Evolutionary conservation across 2,329 filamentous ascomycete species (phyloP).

Genomic region (Cephalotrichum gorgonifer): DNA sequence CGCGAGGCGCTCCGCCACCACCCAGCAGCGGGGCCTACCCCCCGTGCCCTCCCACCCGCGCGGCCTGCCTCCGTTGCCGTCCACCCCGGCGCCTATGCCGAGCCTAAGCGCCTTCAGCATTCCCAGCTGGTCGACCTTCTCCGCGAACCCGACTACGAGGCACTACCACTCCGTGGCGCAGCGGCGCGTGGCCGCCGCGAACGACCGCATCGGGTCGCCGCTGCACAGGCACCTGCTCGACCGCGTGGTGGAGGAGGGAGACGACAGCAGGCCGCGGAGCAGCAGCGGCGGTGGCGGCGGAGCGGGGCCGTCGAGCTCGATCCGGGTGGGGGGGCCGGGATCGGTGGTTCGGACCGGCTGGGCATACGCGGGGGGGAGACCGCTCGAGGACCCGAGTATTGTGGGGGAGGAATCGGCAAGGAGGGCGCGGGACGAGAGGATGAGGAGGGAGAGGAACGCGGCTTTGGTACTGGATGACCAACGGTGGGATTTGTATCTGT

Average conservation of each 20-base stretch:
- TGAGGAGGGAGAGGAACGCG: slow-evolving; percentile 44
- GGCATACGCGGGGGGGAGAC: slow-evolving; percentile 16
- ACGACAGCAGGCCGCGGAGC: not conserved
- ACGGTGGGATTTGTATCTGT: slow-evolving; percentile 50
- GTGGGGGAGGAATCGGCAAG: slow-evolving; percentile 57
- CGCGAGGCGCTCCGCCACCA: slow-evolving; percentile 8
- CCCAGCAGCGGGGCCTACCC: slow-evolving; percentile 18
- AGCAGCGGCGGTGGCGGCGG: not conserved
- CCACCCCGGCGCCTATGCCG: slow-evolving; percentile 25
- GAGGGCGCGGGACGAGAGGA: slow-evolving; percentile 43
- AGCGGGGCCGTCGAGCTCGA: slow-evolving; percentile 17
- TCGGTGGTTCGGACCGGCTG: not conserved
- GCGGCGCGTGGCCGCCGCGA: slow-evolving; percentile 42
- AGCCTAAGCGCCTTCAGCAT: slow-evolving; percentile 44
- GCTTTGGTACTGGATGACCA: slow-evolving; percentile 47
- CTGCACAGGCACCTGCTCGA: slow-evolving; percentile 18
- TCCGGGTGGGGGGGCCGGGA: not conserved
- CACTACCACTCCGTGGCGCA: slow-evolving; percentile 56
- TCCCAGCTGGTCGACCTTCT: slow-evolving; percentile 46
- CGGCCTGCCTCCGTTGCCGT: slow-evolving; percentile 41
- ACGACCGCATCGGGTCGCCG: slow-evolving; percentile 18
- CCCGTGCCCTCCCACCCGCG: slow-evolving; percentile 17
- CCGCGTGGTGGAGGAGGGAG: slow-evolving; percentile 24
- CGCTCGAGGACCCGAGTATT: slow-evolving; percentile 56
- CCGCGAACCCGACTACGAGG: slow-evolving; percentile 42